phyloP scores from a whole-genome alignment of 2,329 filamentous ascomycete genomes.

The Fusarium sp. region DNA sequence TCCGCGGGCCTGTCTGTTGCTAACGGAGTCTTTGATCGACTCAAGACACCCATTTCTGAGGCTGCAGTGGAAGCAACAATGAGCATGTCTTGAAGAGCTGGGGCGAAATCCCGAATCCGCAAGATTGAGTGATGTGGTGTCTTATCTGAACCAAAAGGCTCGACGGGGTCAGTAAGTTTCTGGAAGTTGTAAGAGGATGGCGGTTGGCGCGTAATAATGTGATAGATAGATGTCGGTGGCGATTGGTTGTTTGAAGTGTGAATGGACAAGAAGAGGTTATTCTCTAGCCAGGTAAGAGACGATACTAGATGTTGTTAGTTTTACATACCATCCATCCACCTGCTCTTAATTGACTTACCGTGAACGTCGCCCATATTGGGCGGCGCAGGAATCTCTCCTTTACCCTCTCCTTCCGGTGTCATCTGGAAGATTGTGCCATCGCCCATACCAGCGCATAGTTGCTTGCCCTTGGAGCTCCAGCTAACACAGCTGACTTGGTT shows the following conservation, averaged over 20 bases:
- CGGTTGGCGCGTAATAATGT: slow-evolving; percentile 79
- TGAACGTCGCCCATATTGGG: slow-evolving; percentile 75
- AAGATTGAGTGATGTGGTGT: slow-evolving; percentile 82
- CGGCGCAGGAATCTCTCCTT: slow-evolving; percentile 83
- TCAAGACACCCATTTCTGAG: slow-evolving; percentile 83
- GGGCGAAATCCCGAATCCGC: slow-evolving; percentile 83
- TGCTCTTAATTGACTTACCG: slow-evolving; percentile 64
- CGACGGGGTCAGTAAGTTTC: slow-evolving; percentile 80
- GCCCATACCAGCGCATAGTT: slow-evolving; percentile 86
- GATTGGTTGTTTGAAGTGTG: slow-evolving; percentile 76
- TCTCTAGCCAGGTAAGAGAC: slow-evolving; percentile 88
- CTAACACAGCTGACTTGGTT: slow-evolving; percentile 83
- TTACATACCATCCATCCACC: not conserved
- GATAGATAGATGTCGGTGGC: slow-evolving; percentile 77
- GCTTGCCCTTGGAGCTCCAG: slow-evolving; percentile 95
- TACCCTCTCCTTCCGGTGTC: slow-evolving; percentile 82
- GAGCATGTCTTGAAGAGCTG: slow-evolving; percentile 83
- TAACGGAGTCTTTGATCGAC: slow-evolving; percentile 77
- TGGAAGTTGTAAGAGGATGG: slow-evolving; percentile 76
- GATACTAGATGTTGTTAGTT: slow-evolving; percentile 68
- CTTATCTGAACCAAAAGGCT: slow-evolving; percentile 75
- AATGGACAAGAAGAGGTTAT: slow-evolving; percentile 83
- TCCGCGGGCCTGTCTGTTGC: slow-evolving; percentile 71
- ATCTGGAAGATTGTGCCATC: slow-evolving; percentile 87
- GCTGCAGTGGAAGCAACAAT: slow-evolving; percentile 86